Base-by-base conservation (phyloP, 2,329 filamentous ascomycete genomes). In the Sporothrix pallida region DNA sequence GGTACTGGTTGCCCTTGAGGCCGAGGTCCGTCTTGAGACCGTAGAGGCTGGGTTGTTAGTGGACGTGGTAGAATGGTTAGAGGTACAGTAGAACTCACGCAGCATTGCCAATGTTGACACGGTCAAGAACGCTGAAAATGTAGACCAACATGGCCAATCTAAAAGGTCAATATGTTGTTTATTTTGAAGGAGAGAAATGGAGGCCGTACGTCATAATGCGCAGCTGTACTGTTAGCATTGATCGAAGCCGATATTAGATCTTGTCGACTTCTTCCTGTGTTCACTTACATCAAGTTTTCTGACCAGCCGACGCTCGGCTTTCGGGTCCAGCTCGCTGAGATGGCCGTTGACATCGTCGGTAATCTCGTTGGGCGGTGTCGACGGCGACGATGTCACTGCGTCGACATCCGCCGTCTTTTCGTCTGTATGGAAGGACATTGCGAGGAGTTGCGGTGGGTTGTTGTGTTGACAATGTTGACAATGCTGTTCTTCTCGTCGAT, bases 1-100 rank as follows among this genome's bases (percentile, higher is more conserved):
- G 71, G 10, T 70, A 60, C n/a, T 76, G 74, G 23, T 73, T 71
- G 12, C 75, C 75, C 10, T 72, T 70, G 69, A 75, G 52, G 10
- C 68, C 68, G 13, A 70, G 52, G 20, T 70, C 68, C 12, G 50
- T 52, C 52, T 70, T 52, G 9, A 70, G 7, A 15, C 50, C 48
- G n/a, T 74, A 52, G 72, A 75, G 17, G 60, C 63, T 13, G 50
- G 54, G 15, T 8, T 37, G 26, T 60, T 37, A 60, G 56, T 17
- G 56, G 56, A 17, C 31, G 31, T 37, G 4, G 31, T 37, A 37
- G 31, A 26, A 26, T 26, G 23, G 23, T 3, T 26, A 26, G 23
- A 26, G 23, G 23, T 26, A 26, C 23, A 26, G 23, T 26, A 1
- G 23, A 26, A 26, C 58, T 37, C 10, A 62, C 60, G 60, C 60